These are phyloP conservation scores for Botrytis galanthina DNA, from an alignment of 2,329 filamentous ascomycete genomes.

Conservation along the genomic window DNA sequence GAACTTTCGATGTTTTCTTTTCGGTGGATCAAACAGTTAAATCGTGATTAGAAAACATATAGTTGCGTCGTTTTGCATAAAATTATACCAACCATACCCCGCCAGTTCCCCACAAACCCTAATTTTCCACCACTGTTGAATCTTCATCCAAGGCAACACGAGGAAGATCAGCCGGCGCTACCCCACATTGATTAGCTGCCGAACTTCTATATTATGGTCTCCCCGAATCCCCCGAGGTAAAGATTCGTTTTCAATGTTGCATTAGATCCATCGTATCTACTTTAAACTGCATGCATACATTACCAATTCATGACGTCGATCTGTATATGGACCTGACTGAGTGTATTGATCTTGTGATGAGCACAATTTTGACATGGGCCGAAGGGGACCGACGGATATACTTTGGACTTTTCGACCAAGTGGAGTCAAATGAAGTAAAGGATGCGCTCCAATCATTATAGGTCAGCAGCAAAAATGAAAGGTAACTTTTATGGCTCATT, in stretches of 20 bases:
- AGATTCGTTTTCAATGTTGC: background rate
- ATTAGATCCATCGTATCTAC: background rate
- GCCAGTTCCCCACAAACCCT: background rate
- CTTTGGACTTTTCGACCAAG: background rate
- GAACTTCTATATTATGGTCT: background rate
- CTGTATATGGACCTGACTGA: background rate
- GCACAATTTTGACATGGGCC: background rate
- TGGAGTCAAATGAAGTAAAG: background rate
- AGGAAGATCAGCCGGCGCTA: background rate
- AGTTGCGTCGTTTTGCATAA: background rate
- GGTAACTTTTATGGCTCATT: background rate
- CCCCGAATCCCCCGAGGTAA: conserved; percentile 10
- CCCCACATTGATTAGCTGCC: background rate
- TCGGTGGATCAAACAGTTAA: background rate
- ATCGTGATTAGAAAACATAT: background rate
- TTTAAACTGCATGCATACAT: background rate
- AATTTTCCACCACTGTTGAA: conserved; percentile 14
- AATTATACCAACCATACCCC: background rate
- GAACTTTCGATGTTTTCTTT: background rate
- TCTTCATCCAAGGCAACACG: background rate
- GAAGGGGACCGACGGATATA: no score
- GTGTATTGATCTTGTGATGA: background rate
- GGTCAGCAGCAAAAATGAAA: no score
- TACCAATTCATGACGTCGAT: background rate
- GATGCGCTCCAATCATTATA: conserved; percentile 17